phyloP scores from a whole-genome alignment of 1,139 yeast genomes.

The Zygosaccharomyces sapae region DNA sequence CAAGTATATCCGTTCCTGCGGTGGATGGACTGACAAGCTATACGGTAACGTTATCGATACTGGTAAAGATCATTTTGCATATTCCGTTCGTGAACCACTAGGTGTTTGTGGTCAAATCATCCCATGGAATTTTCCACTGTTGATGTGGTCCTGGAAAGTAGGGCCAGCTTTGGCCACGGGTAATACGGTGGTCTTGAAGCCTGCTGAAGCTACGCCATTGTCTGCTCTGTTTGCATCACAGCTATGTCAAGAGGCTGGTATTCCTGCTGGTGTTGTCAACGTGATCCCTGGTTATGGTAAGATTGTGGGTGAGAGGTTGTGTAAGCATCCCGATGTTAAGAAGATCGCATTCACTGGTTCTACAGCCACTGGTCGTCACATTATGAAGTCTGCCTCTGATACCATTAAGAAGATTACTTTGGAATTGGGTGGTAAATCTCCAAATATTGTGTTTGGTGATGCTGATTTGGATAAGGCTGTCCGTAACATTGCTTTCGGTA shows the following conservation, averaged over 20 bases:
- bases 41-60: conserved; percentile 62
- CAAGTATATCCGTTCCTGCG: conserved; percentile 59
- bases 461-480: conserved; percentile 53
- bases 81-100: conserved; percentile 53
- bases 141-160: conserved; percentile 76
- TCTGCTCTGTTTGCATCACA: conserved; percentile 66
- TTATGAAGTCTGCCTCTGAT: conserved; percentile 62
- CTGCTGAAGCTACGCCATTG: conserved; percentile 80
- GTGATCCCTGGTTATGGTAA: conserved; percentile 65
- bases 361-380: conserved; percentile 72
- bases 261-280: conserved; percentile 78
- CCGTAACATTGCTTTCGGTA: conserved; percentile 45
- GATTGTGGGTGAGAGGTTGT: conserved; percentile 58
- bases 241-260: conserved; percentile 64
- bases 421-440: conserved; percentile 66
- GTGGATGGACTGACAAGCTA: conserved; percentile 74
- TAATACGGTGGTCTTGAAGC: conserved; percentile 73
- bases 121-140: conserved; percentile 85
- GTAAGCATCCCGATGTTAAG: conserved; percentile 56
- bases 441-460: conserved; percentile 57
- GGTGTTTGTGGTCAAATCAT: conserved; percentile 83
- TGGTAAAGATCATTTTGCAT: conserved; percentile 50
- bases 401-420: conserved; percentile 73
- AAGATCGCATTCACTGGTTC: conserved; percentile 88
- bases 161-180: conserved; percentile 84